Evolutionary conservation across 345 rosid genomes (phyloP).

Genomic region (Toxicodendron radicans): DNA sequence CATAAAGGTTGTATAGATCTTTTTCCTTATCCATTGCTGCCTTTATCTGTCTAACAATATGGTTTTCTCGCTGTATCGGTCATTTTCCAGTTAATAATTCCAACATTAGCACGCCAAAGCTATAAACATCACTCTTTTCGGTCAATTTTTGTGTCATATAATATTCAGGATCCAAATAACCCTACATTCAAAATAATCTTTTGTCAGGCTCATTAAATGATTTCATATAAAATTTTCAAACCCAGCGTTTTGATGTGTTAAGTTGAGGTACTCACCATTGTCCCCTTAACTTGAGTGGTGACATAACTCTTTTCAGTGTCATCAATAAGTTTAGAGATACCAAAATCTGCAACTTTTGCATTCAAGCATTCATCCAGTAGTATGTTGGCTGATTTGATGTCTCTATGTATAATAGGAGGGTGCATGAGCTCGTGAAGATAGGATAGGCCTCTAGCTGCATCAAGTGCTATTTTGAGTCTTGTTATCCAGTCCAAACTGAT

Average conservation of each 20-base stretch:
- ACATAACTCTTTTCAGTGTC: constrained; percentile 61
- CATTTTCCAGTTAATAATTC: neutral
- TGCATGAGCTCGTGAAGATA: constrained; percentile 89
- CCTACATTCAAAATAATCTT: too few relatives aligned
- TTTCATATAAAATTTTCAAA: too few relatives aligned
- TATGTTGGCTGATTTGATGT: constrained; percentile 76
- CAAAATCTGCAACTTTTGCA: constrained; percentile 90
- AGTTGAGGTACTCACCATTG: constrained; percentile 84
- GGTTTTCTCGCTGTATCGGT: neutral
- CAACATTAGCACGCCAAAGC: neutral
- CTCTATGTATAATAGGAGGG: constrained; percentile 94
- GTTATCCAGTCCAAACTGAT: constrained; percentile 73
- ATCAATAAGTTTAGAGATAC: constrained; percentile 70
- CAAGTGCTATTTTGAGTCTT: constrained; percentile 45
- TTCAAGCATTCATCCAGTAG: constrained; percentile 67
- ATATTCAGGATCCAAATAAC: constrained; percentile 2
- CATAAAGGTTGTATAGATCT: too few relatives aligned
- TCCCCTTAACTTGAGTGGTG: constrained; percentile 91
- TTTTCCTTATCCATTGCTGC: neutral
- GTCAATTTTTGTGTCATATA: neutral
- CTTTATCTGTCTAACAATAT: neutral
- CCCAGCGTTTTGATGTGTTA: too few relatives aligned
- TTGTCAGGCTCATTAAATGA: too few relatives aligned
- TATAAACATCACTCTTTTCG: constrained; percentile 6
- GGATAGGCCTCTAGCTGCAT: constrained; percentile 55